Conservation (phyloP, 371 early-diverging fungal species). For the Smittium culicis region DNA sequence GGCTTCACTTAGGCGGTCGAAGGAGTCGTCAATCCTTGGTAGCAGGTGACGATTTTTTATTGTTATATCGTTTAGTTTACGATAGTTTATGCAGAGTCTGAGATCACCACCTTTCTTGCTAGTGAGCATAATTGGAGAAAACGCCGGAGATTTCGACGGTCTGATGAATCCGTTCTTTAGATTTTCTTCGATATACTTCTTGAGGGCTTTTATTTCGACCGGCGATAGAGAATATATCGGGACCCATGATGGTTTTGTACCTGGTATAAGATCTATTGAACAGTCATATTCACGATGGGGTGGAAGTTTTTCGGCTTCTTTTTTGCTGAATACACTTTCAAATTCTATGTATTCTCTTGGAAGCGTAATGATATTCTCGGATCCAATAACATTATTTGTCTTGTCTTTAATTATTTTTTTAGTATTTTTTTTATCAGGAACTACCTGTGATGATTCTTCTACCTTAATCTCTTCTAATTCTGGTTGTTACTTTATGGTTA, state of each 20-base stretch:
- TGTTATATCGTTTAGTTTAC: slow-evolving; percentile 35
- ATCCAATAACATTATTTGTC: no score
- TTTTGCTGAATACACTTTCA: neutral
- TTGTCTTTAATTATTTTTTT: no score
- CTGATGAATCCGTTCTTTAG: slow-evolving; percentile 13
- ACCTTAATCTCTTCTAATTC: no score
- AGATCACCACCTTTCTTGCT: slow-evolving; percentile 36
- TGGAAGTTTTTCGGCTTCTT: slow-evolving; percentile 11
- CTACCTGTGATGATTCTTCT: no score
- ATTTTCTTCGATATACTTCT: slow-evolving; percentile 9
- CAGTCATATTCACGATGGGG: slow-evolving; percentile 17
- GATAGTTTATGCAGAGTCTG: slow-evolving; percentile 34
- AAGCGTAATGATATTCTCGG: no score
- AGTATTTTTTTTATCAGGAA: no score
- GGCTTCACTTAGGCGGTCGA: slow-evolving; percentile 22
- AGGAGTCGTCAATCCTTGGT: slow-evolving; percentile 24
- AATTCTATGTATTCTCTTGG: neutral
- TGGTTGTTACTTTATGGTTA: no score
- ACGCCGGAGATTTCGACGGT: slow-evolving; percentile 13
- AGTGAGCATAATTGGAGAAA: slow-evolving; percentile 32
- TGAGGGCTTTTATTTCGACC: slow-evolving; percentile 9
- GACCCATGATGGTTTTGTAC: slow-evolving; percentile 4
- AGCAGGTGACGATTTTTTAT: slow-evolving; percentile 24
- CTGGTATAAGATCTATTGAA: slow-evolving; percentile 12
- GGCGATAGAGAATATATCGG: slow-evolving; percentile 12